Base-by-base conservation (phyloP, 768 basidiomycete species). In the Amylocystis lapponica region DNA sequence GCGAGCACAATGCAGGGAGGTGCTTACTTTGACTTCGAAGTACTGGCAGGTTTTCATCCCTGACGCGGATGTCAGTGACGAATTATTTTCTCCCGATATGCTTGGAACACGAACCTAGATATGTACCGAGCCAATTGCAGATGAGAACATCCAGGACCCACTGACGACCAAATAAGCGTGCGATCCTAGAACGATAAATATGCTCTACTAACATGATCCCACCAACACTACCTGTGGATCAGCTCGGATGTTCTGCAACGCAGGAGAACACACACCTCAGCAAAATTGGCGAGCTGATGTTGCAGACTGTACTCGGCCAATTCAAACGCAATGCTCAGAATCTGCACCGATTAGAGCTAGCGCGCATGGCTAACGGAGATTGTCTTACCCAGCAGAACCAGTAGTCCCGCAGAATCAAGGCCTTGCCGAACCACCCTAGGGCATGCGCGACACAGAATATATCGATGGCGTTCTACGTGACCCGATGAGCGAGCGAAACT, bases 361-460 rank as follows among this genome's bases (percentile, higher is more conserved):
- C n/a, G n/a, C n/a, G n/a, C n/a, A n/a, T n/a, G n/a, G n/a, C n/a
- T n/a, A n/a, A n/a, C n/a, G n/a, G n/a, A n/a, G n/a, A n/a, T n/a
- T n/a, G n/a, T 63, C 69, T 46, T 55, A 89, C 88, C 88, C 90
- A 92, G 56, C 90, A 92, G 57, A 91, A 92, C 89, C 89, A 92
- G 56, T 93, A 92, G 56, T 93, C 90, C 19, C 90, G 78, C 56
- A 93, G 63, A 52, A 93, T 83, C 73, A 92, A 75, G 3, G 90
- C 89, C 62, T 93, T 93, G 32, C 89, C 88, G 59, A 89, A 92
- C 89, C 89, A 93, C 5, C 89, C 89, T 36, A 92, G 59, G 29
- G 87, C 67, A 60, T 93, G 89, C 22, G 89, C 89, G 14, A 92
- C 52, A 55, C 88, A 91, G 59, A 93, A 93, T 42, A 91, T 82